Conservation (phyloP, 441 rosid genomes). For the Jatropha podagrica region DNA sequence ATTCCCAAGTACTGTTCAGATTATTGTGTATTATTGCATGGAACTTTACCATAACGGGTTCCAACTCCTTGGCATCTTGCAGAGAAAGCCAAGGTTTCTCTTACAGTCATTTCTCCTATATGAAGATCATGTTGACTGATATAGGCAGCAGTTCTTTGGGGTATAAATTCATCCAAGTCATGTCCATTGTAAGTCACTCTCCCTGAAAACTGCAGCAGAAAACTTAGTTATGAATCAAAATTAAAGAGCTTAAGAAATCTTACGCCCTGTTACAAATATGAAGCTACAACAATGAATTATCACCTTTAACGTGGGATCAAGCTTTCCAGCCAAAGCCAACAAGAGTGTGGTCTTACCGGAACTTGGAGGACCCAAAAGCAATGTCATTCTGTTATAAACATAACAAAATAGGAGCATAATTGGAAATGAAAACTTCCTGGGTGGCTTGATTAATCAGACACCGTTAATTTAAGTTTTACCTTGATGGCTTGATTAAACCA, state of each 20-base stretch:
- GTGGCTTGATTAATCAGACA: background rate
- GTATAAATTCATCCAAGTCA: conserved; percentile 30
- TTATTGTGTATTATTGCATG: background rate
- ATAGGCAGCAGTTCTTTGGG: conserved; percentile 34
- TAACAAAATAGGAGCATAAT: background rate
- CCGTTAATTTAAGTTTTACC: conserved; percentile 27
- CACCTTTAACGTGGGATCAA: conserved; percentile 28
- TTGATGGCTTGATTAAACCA: conserved; percentile 71
- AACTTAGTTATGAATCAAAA: background rate
- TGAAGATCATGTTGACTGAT: conserved; percentile 35
- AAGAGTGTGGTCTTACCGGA: conserved; percentile 33
- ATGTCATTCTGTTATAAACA: conserved; percentile 40
- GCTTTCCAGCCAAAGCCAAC: conserved; percentile 34
- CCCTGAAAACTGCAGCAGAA: conserved; percentile 24
- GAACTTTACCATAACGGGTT: conserved; percentile 22
- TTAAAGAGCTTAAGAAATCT: background rate
- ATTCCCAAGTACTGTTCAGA: background rate
- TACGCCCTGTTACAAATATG: background rate
- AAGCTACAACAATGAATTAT: background rate
- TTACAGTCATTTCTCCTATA: conserved; percentile 35
- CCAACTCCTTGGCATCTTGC: conserved; percentile 37
- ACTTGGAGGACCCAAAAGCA: conserved; percentile 47
- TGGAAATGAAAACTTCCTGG: background rate
- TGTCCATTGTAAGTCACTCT: conserved; percentile 32
- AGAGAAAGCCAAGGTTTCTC: conserved; percentile 37